phyloP scores from a whole-genome alignment of 441 rosid genomes.

The Adansonia madagascariensis region DNA sequence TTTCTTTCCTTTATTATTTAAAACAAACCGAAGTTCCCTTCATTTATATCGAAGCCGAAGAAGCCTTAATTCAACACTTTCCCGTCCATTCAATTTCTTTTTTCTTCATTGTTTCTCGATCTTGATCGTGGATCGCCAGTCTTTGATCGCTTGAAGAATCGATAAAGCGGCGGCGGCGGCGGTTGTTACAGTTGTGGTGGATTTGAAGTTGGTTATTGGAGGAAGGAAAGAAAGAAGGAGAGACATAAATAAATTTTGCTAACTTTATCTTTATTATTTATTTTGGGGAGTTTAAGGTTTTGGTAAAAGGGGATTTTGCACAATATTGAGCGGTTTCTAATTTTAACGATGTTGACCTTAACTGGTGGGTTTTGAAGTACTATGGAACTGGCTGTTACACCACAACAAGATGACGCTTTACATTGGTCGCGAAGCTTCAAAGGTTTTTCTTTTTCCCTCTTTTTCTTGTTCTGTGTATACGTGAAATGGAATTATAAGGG shows the following conservation, averaged over 20 bases:
- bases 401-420: slow-evolving; percentile 74
- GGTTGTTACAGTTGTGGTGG: slow-evolving; percentile 21
- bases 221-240: background rate
- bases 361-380: slow-evolving; percentile 49
- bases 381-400: slow-evolving; percentile 62
- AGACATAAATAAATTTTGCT: background rate
- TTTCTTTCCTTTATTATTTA: background rate
- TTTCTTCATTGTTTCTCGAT: slow-evolving; percentile 29
- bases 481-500: background rate
- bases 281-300: slow-evolving; percentile 22
- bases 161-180: slow-evolving; percentile 16
- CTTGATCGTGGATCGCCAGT: slow-evolving; percentile 32
- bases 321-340: background rate
- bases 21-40: background rate
- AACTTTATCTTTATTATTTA: background rate
- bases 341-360: slow-evolving; percentile 12
- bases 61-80: slow-evolving; percentile 11
- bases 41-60: slow-evolving; percentile 20
- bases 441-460: slow-evolving; percentile 46
- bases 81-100: background rate
- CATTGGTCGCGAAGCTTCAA: slow-evolving; percentile 97
- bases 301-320: slow-evolving; percentile 16
- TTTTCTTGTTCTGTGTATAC: background rate
- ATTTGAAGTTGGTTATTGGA: slow-evolving; percentile 26
- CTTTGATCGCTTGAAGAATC: slow-evolving; percentile 10